Base-by-base conservation (phyloP, 495 filamentous ascomycete species). In the Cryomyces minteri region DNA sequence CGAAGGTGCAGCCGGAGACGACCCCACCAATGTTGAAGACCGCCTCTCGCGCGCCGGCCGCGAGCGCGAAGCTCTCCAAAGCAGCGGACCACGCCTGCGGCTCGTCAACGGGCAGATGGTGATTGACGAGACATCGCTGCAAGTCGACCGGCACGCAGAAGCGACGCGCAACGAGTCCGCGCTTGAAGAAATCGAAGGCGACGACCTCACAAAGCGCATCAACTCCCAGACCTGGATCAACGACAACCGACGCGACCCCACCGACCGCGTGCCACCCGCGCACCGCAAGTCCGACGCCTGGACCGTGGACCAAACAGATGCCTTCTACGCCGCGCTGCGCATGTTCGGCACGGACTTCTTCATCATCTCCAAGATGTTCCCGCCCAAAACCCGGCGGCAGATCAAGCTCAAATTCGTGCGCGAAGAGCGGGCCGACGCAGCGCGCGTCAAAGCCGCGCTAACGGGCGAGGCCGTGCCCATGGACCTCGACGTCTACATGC, bases 291-390 rank as follows among this genome's bases (percentile, higher is more conserved):
- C 74, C 9, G 72, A 83, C 45, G 68, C 73, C 4, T 98, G 90
- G 90, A 73, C 76, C 41, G 73, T 76, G 25, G 77, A 78, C 7
- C 67, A 77, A 41, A 94, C 84, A 4, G 83, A 88, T 31, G 62
- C 76, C 30, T 96, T 96, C 62, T 96, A 93, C 58, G 69, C 81
- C 14, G 80, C 80, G 0, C 66, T 98, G 2, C 66, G 72, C 30
- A 85, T 83, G 72, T 94, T 92, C 57, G 92, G 90, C 30, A 94
- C 87, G 0, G 87, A 96, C 58, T 96, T 96, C 57, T 73, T 78
- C 60, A 82, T 85, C 52, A 92, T 98, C 54, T 73, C 75, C 53
- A 77, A 74, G 48, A 68, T 94, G 68, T 94, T 98, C 55, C 76
- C 77, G 0, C 74, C 74, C 31, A 72, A 81, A 18, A 82, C 68